These are phyloP conservation scores for Mrakia gelida DNA, from an alignment of 768 basidiomycete species.

Conservation along the genomic window DNA sequence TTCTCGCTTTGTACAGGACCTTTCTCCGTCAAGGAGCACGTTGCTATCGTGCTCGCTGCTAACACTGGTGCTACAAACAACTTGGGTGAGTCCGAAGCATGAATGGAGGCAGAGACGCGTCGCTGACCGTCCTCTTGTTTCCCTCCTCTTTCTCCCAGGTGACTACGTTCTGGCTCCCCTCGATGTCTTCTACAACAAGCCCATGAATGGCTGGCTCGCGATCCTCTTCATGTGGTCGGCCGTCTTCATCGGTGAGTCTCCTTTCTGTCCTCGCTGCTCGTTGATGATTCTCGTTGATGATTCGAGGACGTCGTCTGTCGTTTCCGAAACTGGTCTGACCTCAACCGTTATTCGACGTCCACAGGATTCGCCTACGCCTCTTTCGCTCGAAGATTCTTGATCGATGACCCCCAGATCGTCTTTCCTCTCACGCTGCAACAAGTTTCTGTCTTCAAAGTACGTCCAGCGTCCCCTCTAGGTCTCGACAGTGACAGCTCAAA, in stretches of 20 bases:
- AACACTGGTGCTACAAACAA: constrained; percentile 24
- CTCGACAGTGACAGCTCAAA: too few species aligned
- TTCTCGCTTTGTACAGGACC: too few species aligned
- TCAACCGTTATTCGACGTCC: too few species aligned
- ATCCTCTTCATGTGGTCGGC: constrained; percentile 19
- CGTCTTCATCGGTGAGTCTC: too few species aligned
- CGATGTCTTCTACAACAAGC: constrained; percentile 10
- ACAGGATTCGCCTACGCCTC: constrained; percentile 15
- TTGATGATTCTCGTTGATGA: too few species aligned
- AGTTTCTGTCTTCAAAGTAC: neutral
- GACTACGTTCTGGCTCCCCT: neutral
- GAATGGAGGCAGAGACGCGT: too few species aligned
- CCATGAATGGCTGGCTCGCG: constrained; percentile 26
- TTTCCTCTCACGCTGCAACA: constrained; percentile 14
- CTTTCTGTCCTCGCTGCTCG: too few species aligned
- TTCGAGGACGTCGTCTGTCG: too few species aligned
- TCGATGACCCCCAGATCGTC: constrained; percentile 14
- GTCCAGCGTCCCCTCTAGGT: too few species aligned
- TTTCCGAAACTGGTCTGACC: too few species aligned
- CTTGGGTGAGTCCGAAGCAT: neutral
- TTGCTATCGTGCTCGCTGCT: constrained; percentile 17
- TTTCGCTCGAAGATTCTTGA: constrained; percentile 8
- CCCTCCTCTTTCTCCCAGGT: too few species aligned
- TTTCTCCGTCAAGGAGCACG: constrained; percentile 20
- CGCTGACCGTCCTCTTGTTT: too few species aligned